phyloP scores from a whole-genome alignment of 805 yeast genomes.

The Saccharomycopsis fibuligera region DNA sequence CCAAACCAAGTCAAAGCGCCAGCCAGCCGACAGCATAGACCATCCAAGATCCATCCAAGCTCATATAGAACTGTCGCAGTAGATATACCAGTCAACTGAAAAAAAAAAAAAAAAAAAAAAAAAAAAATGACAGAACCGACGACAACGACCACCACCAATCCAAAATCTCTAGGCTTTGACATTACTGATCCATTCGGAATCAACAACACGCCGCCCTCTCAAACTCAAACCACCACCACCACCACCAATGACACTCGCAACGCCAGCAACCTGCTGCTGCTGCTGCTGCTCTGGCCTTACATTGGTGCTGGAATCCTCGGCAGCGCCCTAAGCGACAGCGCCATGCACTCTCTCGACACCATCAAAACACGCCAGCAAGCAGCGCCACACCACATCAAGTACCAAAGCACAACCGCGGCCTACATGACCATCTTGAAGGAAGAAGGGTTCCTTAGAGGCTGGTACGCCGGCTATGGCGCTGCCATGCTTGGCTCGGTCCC shows the following conservation, averaged over 20 bases:
- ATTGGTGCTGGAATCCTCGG: conserved; percentile 92
- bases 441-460: conserved; percentile 80
- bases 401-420: conserved; percentile 69
- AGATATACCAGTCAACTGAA: too few species aligned
- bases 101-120: too few species aligned
- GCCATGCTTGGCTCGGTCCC: conserved; percentile 92
- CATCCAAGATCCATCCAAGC: too few species aligned
- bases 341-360: conserved; percentile 94
- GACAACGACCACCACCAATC: too few species aligned
- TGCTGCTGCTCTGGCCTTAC: conserved; percentile 29
- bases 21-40: too few species aligned
- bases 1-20: too few species aligned
- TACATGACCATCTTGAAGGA: conserved; percentile 64
- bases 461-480: conserved; percentile 89
- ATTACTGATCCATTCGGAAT: not conserved
- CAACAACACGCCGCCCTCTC: not conserved
- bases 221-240: too few species aligned
- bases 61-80: too few species aligned
- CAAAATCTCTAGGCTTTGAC: not conserved
- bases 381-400: conserved; percentile 61
- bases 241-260: not conserved
- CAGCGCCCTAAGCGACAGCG: conserved; percentile 84
- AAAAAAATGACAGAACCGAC: too few species aligned
- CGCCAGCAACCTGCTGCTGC: not conserved
- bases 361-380: conserved; percentile 98